A percentile compares a stretch with the other conserved stretches of the same genome.
phyloP scores from a whole-genome alignment of 331 rosid genomes.

The Phaseolus coccineus region DNA sequence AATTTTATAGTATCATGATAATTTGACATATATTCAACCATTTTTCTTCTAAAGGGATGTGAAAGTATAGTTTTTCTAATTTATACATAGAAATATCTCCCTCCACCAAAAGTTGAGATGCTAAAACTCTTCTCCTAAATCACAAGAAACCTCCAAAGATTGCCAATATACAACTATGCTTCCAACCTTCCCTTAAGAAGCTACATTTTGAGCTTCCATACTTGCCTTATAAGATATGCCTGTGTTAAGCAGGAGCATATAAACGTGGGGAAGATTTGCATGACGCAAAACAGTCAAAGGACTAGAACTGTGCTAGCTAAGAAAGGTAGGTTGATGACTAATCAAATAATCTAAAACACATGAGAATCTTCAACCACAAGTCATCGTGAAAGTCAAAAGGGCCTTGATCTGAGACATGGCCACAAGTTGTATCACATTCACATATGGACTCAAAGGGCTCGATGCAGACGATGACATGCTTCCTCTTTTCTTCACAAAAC shows the following conservation, averaged over 20 bases:
- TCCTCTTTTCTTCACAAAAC: slow-evolving; percentile 13
- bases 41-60: too few species aligned
- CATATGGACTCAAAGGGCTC: slow-evolving; percentile 41
- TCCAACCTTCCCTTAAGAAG: slow-evolving; percentile 39
- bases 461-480: slow-evolving; percentile 39
- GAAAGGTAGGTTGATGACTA: background rate
- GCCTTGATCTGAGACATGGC: slow-evolving; percentile 53
- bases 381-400: background rate
- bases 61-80: too few species aligned
- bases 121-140: slow-evolving; percentile 16
- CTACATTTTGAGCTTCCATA: slow-evolving; percentile 14
- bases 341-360: slow-evolving; percentile 1
- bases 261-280: slow-evolving; percentile 15
- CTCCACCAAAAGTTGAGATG: slow-evolving; percentile 35
- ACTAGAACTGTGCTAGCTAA: slow-evolving; percentile 40
- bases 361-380: background rate
- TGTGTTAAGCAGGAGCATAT: background rate
- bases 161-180: slow-evolving; percentile 11
- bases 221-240: background rate
- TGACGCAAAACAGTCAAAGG: slow-evolving; percentile 36
- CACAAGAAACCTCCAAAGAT: slow-evolving; percentile 4
- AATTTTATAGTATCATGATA: too few species aligned
- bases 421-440: slow-evolving; percentile 22
- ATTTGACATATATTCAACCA: too few species aligned
- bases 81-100: slow-evolving; percentile 20